Base-by-base conservation (phyloP, 345 rosid species). In the Eucalyptus cloeziana region DNA sequence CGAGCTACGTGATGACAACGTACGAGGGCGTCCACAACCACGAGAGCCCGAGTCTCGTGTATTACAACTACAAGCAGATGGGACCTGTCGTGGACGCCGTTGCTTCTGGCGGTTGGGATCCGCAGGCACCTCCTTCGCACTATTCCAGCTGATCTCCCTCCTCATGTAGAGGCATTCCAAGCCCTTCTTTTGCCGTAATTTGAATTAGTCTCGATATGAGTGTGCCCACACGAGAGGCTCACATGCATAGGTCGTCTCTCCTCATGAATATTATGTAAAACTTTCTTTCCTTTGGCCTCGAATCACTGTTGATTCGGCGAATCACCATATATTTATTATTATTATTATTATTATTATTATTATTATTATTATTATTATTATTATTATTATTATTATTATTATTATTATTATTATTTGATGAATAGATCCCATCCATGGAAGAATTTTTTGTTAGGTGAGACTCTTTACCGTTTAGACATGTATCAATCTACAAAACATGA, bases 21-120 rank as follows among this genome's bases (percentile, higher is more conserved):
- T 96, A 97, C 37, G 98, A 97, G 19, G 99, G 98, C 31, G 86
- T 94, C 30, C 99, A 96, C 89, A 95, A 91, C 87, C 99, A 96
- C n/a, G 95, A 93, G 56, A 94, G 92, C 87, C 95, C 98, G 13
- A 90, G 91, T 52, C 83, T 40, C 25, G 83, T 40, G 51, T 93
- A 93, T 87, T 91, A 89, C 89, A 93, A 85, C 80, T 93, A 93
- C 24, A 88, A 90, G 91, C 83, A 37, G 83, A 11, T 16, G 83
- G 43, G 83, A 44, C 30, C 83, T 17, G 44, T 21, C 83, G 27
- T 21, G 47, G 83, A 37, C 47, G 83, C 47, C 8, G 83, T 21
- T 30, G 8, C 7, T 21, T 76, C 83, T 3, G 47, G 83, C 47
- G 15, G 15, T 40, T 76, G 47, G 27, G 47, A 21, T 37, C 83